phyloP scores from a whole-genome alignment of 2,329 filamentous ascomycete genomes.

The Fusarium sp. region DNA sequence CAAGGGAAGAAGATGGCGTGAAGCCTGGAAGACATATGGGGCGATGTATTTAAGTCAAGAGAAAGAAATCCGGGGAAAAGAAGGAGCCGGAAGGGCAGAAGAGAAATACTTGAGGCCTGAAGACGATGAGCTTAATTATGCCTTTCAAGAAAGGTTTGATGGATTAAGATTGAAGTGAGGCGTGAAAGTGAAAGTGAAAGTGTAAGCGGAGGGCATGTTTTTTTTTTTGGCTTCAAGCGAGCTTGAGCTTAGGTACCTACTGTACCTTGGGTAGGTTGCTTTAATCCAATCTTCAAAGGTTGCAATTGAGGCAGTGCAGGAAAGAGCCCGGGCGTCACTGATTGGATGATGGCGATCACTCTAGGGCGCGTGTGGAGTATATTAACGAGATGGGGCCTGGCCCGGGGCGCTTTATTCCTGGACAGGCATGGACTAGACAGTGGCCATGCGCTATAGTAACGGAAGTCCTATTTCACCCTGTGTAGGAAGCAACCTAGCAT shows the following conservation, averaged over 20 bases:
- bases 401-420: conserved; percentile 2
- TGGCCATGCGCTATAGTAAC: conserved; percentile 16
- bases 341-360: conserved; percentile 20
- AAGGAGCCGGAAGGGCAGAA: conserved; percentile 16
- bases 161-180: neutral
- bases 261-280: conserved; percentile 10
- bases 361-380: conserved; percentile 6
- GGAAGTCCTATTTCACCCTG: conserved; percentile 10
- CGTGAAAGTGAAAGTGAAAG: conserved; percentile 13
- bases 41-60: conserved; percentile 26
- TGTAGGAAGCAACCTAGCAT: no score
- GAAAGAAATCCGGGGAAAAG: conserved; percentile 18
- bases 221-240: conserved; percentile 2
- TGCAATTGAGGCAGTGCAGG: conserved; percentile 38
- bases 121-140: conserved; percentile 13
- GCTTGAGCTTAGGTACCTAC: conserved; percentile 6
- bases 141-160: conserved; percentile 13
- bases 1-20: conserved; percentile 36
- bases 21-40: conserved; percentile 33
- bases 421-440: conserved; percentile 14
- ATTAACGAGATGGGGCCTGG: conserved; percentile 1
- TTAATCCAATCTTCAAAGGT: conserved; percentile 3
- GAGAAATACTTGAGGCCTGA: conserved; percentile 8
- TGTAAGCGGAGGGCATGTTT: conserved; percentile 13
- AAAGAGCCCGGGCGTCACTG: conserved; percentile 5